These are phyloP conservation scores for Suhomyces sp. DNA, from an alignment of 805 yeast species.

Conservation along the genomic window DNA sequence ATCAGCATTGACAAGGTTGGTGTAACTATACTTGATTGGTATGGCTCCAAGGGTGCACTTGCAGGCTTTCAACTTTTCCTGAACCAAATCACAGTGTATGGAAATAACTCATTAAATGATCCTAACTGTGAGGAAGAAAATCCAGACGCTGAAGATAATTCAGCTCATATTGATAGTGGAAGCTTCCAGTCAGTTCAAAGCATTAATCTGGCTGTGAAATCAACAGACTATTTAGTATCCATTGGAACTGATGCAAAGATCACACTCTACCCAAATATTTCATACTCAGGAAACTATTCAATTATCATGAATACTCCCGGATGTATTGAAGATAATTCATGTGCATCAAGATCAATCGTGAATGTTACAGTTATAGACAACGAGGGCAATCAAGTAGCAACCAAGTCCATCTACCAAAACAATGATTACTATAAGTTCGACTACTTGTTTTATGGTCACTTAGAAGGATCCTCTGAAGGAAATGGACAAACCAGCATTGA, in stretches of 20 bases:
- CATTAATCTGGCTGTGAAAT: slow-evolving; percentile 22
- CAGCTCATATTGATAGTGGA: slow-evolving; percentile 27
- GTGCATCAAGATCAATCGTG: slow-evolving; percentile 70
- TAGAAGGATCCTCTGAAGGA: slow-evolving; percentile 49
- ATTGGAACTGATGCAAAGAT: slow-evolving; percentile 27
- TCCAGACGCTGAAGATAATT: slow-evolving; percentile 21
- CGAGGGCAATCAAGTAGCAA: slow-evolving; percentile 42
- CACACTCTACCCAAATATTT: slow-evolving; percentile 64
- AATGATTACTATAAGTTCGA: slow-evolving; percentile 82
- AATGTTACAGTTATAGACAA: slow-evolving; percentile 66
- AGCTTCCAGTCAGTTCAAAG: slow-evolving; percentile 26
- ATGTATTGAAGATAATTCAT: slow-evolving; percentile 65
- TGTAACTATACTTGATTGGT: slow-evolving; percentile 62
- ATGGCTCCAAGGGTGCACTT: slow-evolving; percentile 68
- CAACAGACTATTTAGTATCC: slow-evolving; percentile 34
- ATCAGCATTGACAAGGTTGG: slow-evolving; percentile 61
- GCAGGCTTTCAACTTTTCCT: slow-evolving; percentile 73
- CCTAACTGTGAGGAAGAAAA: slow-evolving; percentile 53
- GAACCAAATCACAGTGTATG: slow-evolving; percentile 60
- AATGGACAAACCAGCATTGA: slow-evolving; percentile 34
- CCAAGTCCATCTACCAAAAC: slow-evolving; percentile 67
- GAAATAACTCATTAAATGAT: slow-evolving; percentile 70
- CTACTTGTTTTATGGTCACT: slow-evolving; percentile 65
- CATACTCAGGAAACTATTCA: slow-evolving; percentile 72
- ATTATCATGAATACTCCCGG: slow-evolving; percentile 85